Percentiles rank a stretch among this genome's conserved stretches.
These are phyloP conservation scores for Ophiostoma australiae DNA, from an alignment of 2,329 filamentous ascomycete genomes.

Conservation along the genomic window DNA sequence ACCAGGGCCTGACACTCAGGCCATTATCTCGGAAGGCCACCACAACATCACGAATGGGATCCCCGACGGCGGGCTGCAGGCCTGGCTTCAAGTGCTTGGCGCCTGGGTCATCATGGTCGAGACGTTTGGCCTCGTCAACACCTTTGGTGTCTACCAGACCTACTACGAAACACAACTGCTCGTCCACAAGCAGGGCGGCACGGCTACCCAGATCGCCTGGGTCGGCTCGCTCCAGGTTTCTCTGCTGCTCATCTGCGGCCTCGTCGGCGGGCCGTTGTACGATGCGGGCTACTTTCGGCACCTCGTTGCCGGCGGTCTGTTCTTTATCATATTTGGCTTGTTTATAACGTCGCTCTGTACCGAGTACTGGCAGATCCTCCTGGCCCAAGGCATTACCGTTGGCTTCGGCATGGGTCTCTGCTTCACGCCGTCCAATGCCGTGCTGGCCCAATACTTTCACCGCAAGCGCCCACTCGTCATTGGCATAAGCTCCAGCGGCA, in stretches of 20 bases:
- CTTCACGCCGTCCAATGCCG: constrained; percentile 28
- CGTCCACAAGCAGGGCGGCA: background rate
- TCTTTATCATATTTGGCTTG: constrained; percentile 51
- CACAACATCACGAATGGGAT: constrained; percentile 44
- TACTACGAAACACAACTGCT: constrained; percentile 20
- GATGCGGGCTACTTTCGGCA: constrained; percentile 44
- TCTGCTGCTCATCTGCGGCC: constrained; percentile 41
- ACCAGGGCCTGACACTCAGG: background rate
- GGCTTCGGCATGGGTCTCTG: constrained; percentile 26
- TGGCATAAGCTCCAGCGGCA: constrained; percentile 29
- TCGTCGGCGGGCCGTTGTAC: constrained; percentile 43
- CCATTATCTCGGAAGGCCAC: constrained; percentile 27
- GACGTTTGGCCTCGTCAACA: constrained; percentile 21
- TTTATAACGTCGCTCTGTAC: constrained; percentile 49
- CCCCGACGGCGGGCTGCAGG: constrained; percentile 22
- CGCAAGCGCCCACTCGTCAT: constrained; percentile 29
- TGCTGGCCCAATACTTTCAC: constrained; percentile 28
- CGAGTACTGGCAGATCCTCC: constrained; percentile 34
- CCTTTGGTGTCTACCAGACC: constrained; percentile 21
- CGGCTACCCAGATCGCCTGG: constrained; percentile 37
- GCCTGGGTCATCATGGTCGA: constrained; percentile 25
- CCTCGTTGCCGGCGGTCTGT: constrained; percentile 34
- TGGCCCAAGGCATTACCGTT: constrained; percentile 29
- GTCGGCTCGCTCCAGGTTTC: constrained; percentile 47
- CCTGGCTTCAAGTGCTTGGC: constrained; percentile 24